phyloP scores from a whole-genome alignment of 305 asterid genomes.

The Fraxinus xanthoxyloides region DNA sequence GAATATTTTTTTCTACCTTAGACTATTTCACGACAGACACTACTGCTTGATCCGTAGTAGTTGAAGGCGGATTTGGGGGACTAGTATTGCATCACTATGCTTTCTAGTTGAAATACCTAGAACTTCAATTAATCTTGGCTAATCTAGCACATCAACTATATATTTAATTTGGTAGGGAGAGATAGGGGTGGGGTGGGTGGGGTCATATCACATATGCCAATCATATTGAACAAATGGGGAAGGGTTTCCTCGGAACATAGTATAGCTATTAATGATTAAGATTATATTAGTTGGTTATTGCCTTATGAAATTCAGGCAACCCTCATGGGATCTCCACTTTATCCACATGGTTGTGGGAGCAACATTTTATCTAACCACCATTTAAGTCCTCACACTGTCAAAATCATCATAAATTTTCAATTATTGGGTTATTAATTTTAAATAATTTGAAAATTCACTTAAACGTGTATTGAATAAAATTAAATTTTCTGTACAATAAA shows the following conservation, averaged over 20 bases:
- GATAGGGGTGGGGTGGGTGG: conserved; percentile 17
- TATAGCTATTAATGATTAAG: conserved; percentile 41
- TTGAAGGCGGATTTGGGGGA: neutral
- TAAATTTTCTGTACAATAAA: neutral
- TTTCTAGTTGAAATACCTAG: no score
- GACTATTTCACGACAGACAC: neutral
- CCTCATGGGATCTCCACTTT: conserved; percentile 51
- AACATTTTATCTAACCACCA: neutral
- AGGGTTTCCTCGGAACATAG: conserved; percentile 45
- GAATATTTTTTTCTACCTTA: neutral
- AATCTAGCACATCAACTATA: no score
- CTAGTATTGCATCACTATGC: neutral
- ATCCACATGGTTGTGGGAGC: conserved; percentile 48
- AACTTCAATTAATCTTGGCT: no score
- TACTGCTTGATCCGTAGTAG: neutral
- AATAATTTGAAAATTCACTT: conserved; percentile 20
- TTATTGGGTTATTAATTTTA: conserved; percentile 22
- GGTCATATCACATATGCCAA: conserved; percentile 27
- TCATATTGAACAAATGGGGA: conserved; percentile 35
- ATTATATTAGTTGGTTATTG: conserved; percentile 42
- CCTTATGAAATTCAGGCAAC: conserved; percentile 41
- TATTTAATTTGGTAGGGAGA: conserved; percentile 34
- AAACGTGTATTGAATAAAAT: neutral
- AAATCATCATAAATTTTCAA: conserved; percentile 22
- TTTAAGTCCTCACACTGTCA: conserved; percentile 9